These are phyloP conservation scores for Salvia miltiorrhiza DNA, from an alignment of 257 asterid genomes.

Conservation along the genomic window DNA sequence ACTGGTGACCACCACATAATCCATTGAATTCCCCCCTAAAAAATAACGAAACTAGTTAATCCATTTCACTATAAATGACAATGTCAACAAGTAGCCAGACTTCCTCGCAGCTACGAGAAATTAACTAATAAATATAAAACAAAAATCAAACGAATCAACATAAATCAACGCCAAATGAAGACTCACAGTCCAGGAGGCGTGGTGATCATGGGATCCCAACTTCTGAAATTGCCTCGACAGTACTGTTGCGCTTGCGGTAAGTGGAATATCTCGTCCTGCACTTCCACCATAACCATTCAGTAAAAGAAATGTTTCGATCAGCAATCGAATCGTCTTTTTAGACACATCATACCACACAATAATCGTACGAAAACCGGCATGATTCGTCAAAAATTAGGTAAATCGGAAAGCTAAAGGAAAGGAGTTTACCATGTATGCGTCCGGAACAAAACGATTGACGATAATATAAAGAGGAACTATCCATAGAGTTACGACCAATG, in stretches of 20 bases:
- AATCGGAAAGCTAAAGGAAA: not conserved
- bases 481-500: slow-evolving; percentile 50
- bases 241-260: slow-evolving; percentile 82
- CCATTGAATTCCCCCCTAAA: not conserved
- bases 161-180: not conserved
- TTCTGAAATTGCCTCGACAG: slow-evolving; percentile 75
- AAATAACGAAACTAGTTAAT: not conserved
- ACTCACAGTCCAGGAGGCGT: slow-evolving; percentile 98
- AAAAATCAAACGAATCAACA: not conserved
- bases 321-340: slow-evolving; percentile 1
- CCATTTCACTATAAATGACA: not conserved
- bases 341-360: not conserved
- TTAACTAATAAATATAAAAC: not conserved
- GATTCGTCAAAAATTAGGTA: slow-evolving; percentile 10
- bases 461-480: slow-evolving; percentile 57
- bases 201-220: slow-evolving; percentile 99
- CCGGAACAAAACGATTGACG: slow-evolving; percentile 72
- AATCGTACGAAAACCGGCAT: not conserved
- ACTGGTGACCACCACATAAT: not conserved
- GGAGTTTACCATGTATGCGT: slow-evolving; percentile 77
- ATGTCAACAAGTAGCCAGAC: slow-evolving; percentile 1
- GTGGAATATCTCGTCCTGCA: slow-evolving; percentile 95
- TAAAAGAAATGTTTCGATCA: not conserved
- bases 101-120: not conserved
- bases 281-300: slow-evolving; percentile 14